Conservation (phyloP, 2,329 filamentous ascomycete genomes). For the Xylaria sp. region DNA sequence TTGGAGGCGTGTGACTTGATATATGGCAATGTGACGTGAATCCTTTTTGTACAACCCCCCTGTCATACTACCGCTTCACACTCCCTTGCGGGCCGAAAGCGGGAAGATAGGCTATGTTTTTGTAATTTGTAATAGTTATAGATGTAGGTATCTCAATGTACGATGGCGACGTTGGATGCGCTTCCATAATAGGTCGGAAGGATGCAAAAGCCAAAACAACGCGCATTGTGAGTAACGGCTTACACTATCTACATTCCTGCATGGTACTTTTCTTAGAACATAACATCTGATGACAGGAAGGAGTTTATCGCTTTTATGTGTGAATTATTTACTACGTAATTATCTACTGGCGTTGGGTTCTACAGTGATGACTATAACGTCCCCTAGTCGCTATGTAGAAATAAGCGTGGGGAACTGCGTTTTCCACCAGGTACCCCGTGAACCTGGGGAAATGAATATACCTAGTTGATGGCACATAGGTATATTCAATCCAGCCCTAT, state of each 20-base stretch:
- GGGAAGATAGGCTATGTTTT: slow-evolving; percentile 2
- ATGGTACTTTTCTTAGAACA: slow-evolving; percentile 24
- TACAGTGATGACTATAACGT: not conserved
- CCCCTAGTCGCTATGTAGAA: not conserved
- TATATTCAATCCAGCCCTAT: slow-evolving; percentile 28
- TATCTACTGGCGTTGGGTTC: not conserved
- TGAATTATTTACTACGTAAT: not conserved
- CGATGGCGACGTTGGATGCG: slow-evolving; percentile 12
- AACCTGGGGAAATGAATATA: slow-evolving; percentile 1
- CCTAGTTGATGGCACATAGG: not conserved
- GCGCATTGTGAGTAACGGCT: slow-evolving; percentile 7
- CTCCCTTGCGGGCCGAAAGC: slow-evolving; percentile 23
- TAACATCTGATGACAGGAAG: slow-evolving; percentile 7
- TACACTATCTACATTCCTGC: slow-evolving; percentile 23
- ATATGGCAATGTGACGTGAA: slow-evolving; percentile 29
- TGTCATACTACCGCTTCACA: slow-evolving; percentile 9
- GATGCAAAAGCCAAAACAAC: not conserved
- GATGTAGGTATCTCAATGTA: slow-evolving; percentile 2
- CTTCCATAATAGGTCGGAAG: slow-evolving; percentile 7
- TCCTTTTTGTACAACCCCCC: slow-evolving; percentile 15
- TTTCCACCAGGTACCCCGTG: not conserved
- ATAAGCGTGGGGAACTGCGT: not conserved
- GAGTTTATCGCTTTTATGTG: not conserved
- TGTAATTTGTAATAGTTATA: not conserved
- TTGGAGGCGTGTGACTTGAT: slow-evolving; percentile 14